Evolutionary conservation across 1,139 yeast genomes (phyloP), one percentile per base, ranked within the genome.

Genomic region (Diutina mesorugosa): DNA sequence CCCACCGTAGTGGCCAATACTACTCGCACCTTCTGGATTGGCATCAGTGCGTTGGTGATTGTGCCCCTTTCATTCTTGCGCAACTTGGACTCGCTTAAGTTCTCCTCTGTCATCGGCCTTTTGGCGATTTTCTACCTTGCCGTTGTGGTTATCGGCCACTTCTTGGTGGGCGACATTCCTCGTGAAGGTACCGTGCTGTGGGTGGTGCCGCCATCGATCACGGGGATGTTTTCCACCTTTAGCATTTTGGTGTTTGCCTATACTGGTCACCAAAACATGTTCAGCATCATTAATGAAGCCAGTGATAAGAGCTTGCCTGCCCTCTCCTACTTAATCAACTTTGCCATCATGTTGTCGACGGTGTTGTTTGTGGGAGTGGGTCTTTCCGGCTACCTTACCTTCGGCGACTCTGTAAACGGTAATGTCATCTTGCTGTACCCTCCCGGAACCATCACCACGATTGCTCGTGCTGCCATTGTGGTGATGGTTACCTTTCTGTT

Each of bases 401-500:
- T 76, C 63, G 80, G 80, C 47, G 70, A 70, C 56, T 60, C 60
- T 16, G 79, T 76, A n/a, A 64, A 65, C 51, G 98, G 97, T 6
- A 95, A 95, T 69, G 83, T 95, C 61, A 82, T 95, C 55, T 71
- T 90, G 61, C 84, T 80, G 73, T 85, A 84, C 64, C 75, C 84
- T 50, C 70, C 72, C 5, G 76, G 75, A 52, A 63, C 76, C 55
- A 64, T 78, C 54, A 77, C 88, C 4, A 78, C 81, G 10, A 64
- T 89, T 55, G 98, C 95, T 10, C 80, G 93, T 59, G 73, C 83
- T 26, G 81, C 90, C 47, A 80, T 93, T 59, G 95, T 88, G 0
- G 73, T 87, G 51, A 83, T 93, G 86, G 95, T 95, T 50, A 72
- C 88, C 12, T 80, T 93, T 60, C 87, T 96, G 7, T 93, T 86